These are phyloP conservation scores for Juglanconis juglandina DNA, from an alignment of 2,329 filamentous ascomycete species.

Conservation along the genomic window DNA sequence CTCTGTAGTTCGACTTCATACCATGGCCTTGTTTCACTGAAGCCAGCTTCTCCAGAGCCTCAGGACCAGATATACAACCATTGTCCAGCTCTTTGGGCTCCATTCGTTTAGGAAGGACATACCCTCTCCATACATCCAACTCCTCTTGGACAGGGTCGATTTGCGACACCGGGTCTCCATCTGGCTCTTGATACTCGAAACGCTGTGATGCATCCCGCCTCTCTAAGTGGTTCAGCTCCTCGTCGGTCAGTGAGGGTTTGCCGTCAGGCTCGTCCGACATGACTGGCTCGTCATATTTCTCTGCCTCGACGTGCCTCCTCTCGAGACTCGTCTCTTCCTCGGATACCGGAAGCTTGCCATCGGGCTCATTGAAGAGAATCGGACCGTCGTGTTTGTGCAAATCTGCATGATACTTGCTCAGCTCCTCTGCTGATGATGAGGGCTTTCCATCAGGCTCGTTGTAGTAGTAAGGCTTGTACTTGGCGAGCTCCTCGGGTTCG, in stretches of 20 bases:
- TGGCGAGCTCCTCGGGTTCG: neutral
- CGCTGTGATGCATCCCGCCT: slow-evolving; percentile 29
- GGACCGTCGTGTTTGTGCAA: neutral
- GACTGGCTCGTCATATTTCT: neutral
- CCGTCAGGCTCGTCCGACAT: slow-evolving; percentile 2
- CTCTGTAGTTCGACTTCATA: slow-evolving; percentile 21
- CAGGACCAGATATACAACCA: slow-evolving; percentile 30
- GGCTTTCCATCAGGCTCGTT: slow-evolving; percentile 5
- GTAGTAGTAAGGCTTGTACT: neutral
- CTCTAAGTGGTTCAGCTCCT: slow-evolving; percentile 31
- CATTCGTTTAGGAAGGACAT: neutral
- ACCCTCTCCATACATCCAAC: slow-evolving; percentile 34
- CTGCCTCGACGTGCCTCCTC: no score
- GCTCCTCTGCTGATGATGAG: neutral
- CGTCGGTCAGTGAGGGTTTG: neutral
- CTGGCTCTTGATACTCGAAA: slow-evolving; percentile 31
- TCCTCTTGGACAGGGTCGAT: slow-evolving; percentile 33
- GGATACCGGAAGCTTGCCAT: no score
- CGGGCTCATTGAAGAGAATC: no score
- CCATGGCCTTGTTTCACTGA: slow-evolving; percentile 1
- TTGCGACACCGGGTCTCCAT: slow-evolving; percentile 27
- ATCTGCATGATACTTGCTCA: neutral
- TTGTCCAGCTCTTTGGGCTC: neutral
- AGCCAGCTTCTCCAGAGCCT: slow-evolving; percentile 18
- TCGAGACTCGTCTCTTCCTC: no score